Base-by-base conservation (phyloP, 805 yeast genomes). In the Starmerella bombi region DNA sequence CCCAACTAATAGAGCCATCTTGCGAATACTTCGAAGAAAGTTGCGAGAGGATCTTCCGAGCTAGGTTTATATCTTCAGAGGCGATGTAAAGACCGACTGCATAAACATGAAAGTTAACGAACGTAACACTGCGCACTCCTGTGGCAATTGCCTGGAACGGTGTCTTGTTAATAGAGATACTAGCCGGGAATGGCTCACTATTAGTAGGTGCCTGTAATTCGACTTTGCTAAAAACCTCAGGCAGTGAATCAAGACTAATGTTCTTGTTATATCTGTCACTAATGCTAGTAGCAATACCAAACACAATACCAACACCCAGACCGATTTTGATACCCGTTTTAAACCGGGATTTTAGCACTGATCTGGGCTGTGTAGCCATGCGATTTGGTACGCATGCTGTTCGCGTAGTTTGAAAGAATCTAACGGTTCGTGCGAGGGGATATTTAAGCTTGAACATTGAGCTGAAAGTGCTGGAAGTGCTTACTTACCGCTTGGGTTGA, bases 61-160 rank as follows among this genome's bases (percentile, higher is more conserved):
- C 56, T 33, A 40, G 42, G 15, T 30, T 27, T 17, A 46, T 32
- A 53, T 84, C 94, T 0, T 70, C 67, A 5, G 66, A 57, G 5
- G 84, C 78, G 31, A 82, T 65, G 56, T 88, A 88, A 6, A 91
- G 62, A 0, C 94, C 97, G 29, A 82, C 65, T 0, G 83, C 93
- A 56, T 88, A 88, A 1, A 91, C 95, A 51, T 76, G 83, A 64
- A 91, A 74, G 20, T 70, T 68, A 32, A 86, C 51, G 54, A 91
- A 81, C 0, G 96, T 81, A 16, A 88, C 95, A 0, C 80, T 64
- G 54, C 97, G 68, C 2, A 76, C 72, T 1, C 98, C 97, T 42
- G 72, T 69, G 0, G 94, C 97, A 3, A 91, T 52, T 25, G 86
- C 58, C 18, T 70, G 62, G 55, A 67, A 80, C 3, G 63, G 56